phyloP scores from a whole-genome alignment of 139 green algal genomes.

The Yamagishiella unicocca region DNA sequence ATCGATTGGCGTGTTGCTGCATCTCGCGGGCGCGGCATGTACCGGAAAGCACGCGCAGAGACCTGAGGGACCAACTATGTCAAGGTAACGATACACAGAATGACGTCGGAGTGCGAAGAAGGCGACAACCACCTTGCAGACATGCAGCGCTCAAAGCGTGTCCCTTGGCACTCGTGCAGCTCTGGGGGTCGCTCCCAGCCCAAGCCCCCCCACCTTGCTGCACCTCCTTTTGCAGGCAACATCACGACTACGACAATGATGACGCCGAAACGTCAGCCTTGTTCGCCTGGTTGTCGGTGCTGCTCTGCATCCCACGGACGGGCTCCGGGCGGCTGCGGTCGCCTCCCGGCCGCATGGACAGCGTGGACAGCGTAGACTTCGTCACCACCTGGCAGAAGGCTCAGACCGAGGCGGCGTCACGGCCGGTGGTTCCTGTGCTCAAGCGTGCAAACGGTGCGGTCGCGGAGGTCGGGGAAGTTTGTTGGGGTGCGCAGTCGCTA shows the following conservation, averaged over 20 bases:
- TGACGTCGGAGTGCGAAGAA: too few species aligned
- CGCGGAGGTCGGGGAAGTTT: background rate
- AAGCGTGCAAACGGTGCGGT: background rate
- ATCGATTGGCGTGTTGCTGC: too few species aligned
- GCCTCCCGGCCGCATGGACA: background rate
- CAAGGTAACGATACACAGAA: too few species aligned
- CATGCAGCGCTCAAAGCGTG: too few species aligned
- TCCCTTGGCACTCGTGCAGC: too few species aligned
- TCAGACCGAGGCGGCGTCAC: constrained; percentile 5
- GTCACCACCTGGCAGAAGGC: constrained; percentile 10
- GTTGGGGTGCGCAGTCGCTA: background rate
- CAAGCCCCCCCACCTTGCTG: too few species aligned
- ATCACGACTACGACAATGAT: background rate
- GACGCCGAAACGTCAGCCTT: background rate
- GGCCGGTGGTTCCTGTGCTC: constrained; percentile 7
- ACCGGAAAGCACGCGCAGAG: too few species aligned
- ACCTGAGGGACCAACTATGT: too few species aligned
- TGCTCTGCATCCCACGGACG: constrained; percentile 5
- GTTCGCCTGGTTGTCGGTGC: background rate
- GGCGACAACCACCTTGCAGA: too few species aligned
- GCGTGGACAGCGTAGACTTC: constrained; percentile 17
- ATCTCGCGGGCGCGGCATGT: too few species aligned
- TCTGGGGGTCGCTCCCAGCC: too few species aligned
- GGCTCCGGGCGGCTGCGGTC: background rate
- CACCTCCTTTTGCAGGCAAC: too few species aligned